Percentiles rank a stretch among this genome's conserved stretches.
Conservation (phyloP, 176 grass and related monocot genomes). For the Paspalum vaginatum region DNA sequence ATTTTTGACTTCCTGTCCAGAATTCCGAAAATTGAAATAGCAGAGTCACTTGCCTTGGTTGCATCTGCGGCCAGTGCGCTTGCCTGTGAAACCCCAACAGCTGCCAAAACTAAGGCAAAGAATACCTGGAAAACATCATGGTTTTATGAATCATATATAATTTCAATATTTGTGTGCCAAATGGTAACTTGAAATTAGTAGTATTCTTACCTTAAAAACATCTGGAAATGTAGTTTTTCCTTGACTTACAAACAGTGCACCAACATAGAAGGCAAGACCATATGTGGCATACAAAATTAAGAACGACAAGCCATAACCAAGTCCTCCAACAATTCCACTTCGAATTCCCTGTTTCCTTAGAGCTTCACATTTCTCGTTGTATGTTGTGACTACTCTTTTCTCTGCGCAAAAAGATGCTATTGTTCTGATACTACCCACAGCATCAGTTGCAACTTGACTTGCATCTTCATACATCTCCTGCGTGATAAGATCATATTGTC, state of each 20-base stretch:
- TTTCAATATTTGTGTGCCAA: background rate
- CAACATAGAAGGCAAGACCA: conserved; percentile 66
- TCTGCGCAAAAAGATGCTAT: conserved; percentile 63
- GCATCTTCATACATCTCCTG: conserved; percentile 68
- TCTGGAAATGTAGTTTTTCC: conserved; percentile 54
- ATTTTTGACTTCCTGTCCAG: conserved; percentile 66
- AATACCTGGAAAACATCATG: conserved; percentile 47
- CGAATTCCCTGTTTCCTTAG: conserved; percentile 57
- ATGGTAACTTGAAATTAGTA: background rate
- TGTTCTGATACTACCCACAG: conserved; percentile 66
- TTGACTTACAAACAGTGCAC: conserved; percentile 50
- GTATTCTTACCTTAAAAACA: conserved; percentile 52
- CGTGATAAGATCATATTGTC: background rate
- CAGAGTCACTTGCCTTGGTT: conserved; percentile 61
- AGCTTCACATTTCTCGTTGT: conserved; percentile 57
- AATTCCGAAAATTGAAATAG: conserved; percentile 65
- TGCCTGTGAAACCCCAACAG: conserved; percentile 48
- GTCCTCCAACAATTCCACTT: conserved; percentile 54
- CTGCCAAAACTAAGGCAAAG: conserved; percentile 57
- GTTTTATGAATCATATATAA: conserved; percentile 25
- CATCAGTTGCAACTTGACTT: conserved; percentile 65
- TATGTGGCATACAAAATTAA: conserved; percentile 47
- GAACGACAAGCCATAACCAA: conserved; percentile 56
- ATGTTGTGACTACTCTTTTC: conserved; percentile 56
- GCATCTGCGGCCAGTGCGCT: conserved; percentile 53